Base-by-base conservation (phyloP, 2,329 filamentous ascomycete species). In the Diaporthe longicolla region DNA sequence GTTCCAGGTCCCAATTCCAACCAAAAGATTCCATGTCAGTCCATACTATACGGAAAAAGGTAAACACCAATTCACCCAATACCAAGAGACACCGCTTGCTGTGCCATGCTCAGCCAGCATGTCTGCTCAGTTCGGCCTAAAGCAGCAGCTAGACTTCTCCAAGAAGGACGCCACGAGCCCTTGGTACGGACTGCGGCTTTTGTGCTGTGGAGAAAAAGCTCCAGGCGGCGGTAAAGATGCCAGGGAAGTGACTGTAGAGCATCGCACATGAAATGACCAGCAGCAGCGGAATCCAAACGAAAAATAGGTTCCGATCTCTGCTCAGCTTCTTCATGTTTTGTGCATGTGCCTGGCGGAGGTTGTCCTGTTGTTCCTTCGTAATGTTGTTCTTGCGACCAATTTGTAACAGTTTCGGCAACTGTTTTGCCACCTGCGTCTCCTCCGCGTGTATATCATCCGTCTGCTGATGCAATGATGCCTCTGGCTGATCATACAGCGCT, bases 281-380 rank as follows among this genome's bases (percentile, higher is more conserved):
- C 17, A 76, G 70, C 21, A 76, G 29, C 15, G 75, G 75, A 7
- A 76, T 75, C 91, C 91, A 93, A 78, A 93, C 87, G 77, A 92
- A 91, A 84, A 92, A 93, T 59, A 93, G 84, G 79, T 92, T 92
- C 78, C 88, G 87, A 78, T 93, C 91, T 74, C 89, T 89, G 77
- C 89, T 88, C 74, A 92, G 83, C 74, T 86, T 87, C 87, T 92
- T 93, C 78, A 91, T 84, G 80, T 90, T 92, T 80, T 88, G 86
- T 72, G 91, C 89, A 76, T 91, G 89, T 35, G 87, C 90, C 70
- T 89, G 84, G 58, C 91, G 85, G 76, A 93, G 86, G 77, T 89
- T 89, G 77, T 91, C 90, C 80, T 91, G 90, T 79, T 93, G 90
- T 79, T 92, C 90, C 79, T 88, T 88, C 40, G 91, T 92, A 74